phyloP scores from a whole-genome alignment of 2,329 filamentous ascomycete genomes.

The Meredithiella fracta region DNA sequence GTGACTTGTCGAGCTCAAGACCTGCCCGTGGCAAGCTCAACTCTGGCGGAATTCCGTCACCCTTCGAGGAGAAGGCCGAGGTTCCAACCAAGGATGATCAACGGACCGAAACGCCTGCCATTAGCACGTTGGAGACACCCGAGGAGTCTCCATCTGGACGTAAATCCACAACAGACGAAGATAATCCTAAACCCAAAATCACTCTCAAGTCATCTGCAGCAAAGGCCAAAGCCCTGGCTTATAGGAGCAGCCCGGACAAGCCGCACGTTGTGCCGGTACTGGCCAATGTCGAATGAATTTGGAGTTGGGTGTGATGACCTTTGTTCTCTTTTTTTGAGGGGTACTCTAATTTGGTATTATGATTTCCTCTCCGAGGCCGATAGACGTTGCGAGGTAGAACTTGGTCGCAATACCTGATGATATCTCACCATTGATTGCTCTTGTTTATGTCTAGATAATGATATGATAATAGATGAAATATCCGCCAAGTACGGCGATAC shows the following conservation, averaged over 20 bases:
- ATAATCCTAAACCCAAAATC: slow-evolving; percentile 6
- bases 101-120: slow-evolving; percentile 6
- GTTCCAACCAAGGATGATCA: background rate
- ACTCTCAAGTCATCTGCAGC: slow-evolving; percentile 18
- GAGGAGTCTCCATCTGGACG: slow-evolving; percentile 12
- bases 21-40: slow-evolving; percentile 32
- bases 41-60: slow-evolving; percentile 10
- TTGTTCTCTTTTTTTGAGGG: background rate
- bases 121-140: slow-evolving; percentile 9
- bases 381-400: too few species aligned
- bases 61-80: slow-evolving; percentile 9
- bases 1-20: slow-evolving; percentile 31
- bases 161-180: slow-evolving; percentile 3
- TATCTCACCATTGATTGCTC: too few species aligned
- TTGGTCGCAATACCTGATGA: too few species aligned
- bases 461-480: background rate
- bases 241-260: slow-evolving; percentile 47
- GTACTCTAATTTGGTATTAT: background rate
- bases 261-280: slow-evolving; percentile 21
- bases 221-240: slow-evolving; percentile 34
- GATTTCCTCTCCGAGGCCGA: background rate
- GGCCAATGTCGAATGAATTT: background rate
- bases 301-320: background rate
- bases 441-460: background rate
- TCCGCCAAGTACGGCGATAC: background rate